Evolutionary conservation across 2,329 filamentous ascomycete genomes (phyloP), one percentile per base, ranked within the genome.

Genomic region (Botrytis deweyae): DNA sequence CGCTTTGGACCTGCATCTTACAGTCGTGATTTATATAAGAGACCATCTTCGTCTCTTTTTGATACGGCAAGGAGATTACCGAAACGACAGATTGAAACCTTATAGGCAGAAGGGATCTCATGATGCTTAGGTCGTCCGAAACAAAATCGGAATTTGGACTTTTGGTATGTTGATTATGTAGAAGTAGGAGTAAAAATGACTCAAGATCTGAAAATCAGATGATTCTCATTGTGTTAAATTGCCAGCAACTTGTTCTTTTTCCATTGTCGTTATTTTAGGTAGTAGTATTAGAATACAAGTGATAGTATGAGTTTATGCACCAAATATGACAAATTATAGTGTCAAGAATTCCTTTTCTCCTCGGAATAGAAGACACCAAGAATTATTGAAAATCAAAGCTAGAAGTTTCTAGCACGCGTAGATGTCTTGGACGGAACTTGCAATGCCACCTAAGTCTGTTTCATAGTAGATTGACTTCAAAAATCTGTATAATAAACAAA

Each of bases 161-260:
- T 25, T 25, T 3, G 46, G 22, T 49, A 4, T n/a, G 22, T 14
- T 52, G 10, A n/a, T 3, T 52, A n/a, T n/a, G 10, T 52, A n/a
- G 25, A 25, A n/a, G 49, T n/a, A 52, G 12, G n/a, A 52, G 49
- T 52, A 52, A 4, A n/a, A 14, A 52, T n/a, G 4, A 52, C 10
- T n/a, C 1, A 0, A 14, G 10, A 52, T 3, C 1, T n/a, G 10
- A 22, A n/a, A 55, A 55, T 7, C 0, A n/a, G 4, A 55, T 14
- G 25, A n/a, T n/a, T 4, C 0, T n/a, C 1, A 7, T 16, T 0
- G 2, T 16, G 4, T 3, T n/a, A 0, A n/a, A 6, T 16, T 29
- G 52, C 1, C 5, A 55, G 52, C 4, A 6, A 29, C 52, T 16
- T 16, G 3, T 29, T 52, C n/a, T 10, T 40, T 10, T 16, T 42